phyloP scores from a whole-genome alignment of 768 basidiomycete genomes.

The Kwoniella europaea region DNA sequence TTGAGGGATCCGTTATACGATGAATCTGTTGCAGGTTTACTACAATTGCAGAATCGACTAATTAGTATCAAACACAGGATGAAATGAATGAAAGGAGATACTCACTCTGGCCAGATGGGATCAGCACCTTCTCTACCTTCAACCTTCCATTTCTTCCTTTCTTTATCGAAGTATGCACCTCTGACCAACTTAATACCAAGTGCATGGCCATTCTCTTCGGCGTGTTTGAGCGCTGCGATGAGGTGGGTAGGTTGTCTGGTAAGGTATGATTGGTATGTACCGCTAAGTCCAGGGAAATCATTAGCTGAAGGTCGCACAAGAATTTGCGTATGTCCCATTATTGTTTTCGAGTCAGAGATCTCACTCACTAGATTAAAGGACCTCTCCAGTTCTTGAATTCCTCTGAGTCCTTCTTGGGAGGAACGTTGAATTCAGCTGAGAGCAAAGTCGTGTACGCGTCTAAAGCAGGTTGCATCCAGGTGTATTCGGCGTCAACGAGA shows the following conservation, averaged over 20 bases:
- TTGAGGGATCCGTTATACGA: constrained; percentile 71
- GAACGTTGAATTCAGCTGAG: constrained; percentile 75
- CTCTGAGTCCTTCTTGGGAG: constrained; percentile 20
- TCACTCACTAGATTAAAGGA: constrained; percentile 47
- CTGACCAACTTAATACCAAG: constrained; percentile 91
- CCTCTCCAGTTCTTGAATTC: constrained; percentile 25
- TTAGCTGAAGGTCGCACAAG: too few relatives aligned
- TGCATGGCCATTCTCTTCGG: constrained; percentile 69
- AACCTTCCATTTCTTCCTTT: constrained; percentile 59
- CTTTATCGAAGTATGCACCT: constrained; percentile 86
- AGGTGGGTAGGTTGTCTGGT: constrained; percentile 75
- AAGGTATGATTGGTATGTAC: constrained; percentile 88
- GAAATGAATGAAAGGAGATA: background rate
- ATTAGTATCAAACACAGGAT: background rate
- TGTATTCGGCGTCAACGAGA: constrained; percentile 83
- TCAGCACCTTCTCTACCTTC: constrained; percentile 51
- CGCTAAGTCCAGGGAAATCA: constrained; percentile 61
- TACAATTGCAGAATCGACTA: background rate
- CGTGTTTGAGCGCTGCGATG: constrained; percentile 68
- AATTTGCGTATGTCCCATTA: too few relatives aligned
- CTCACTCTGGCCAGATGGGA: constrained; percentile 56
- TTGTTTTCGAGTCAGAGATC: background rate
- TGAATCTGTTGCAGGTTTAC: constrained; percentile 65
- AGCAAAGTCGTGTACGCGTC: constrained; percentile 78
- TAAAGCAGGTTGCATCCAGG: constrained; percentile 71